Base-by-base conservation (phyloP, 192 early-diverging fungal species). In the Gonapodya prolifera region DNA sequence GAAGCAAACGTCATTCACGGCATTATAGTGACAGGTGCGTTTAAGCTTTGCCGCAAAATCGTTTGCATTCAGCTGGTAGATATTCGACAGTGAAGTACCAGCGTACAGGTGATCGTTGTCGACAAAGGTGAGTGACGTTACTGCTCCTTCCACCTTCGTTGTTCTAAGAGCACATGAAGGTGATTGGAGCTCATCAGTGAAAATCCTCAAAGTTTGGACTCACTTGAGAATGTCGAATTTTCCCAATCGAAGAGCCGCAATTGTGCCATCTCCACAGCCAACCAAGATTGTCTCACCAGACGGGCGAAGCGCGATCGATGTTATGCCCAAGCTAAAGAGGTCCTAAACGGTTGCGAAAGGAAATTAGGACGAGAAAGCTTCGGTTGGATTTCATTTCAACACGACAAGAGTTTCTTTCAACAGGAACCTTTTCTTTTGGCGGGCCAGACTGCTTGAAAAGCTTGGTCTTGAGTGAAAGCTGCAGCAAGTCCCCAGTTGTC, bases 401-500 rank as follows among this genome's bases (percentile, higher is more conserved):
- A 34, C 0, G 8, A 30, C 23, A 1, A n/a, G 0, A 17, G 34
- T 28, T 61, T 69, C n/a, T n/a, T 8, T 1, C 17, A 0, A 2
- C 34, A 23, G 30, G 1, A 69, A 86, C 83, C 82, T 89, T 88
- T 76, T 86, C 86, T 71, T 89, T 89, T 34, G 86, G 86, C 1
- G 87, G 87, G 1, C 87, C 87, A 35, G 83, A 78, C 35, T 85
- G 78, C 82, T 87, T 89, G 75, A 89, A 89, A 36, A 89, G 76
- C 79, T 84, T 85, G 2, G 82, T 86, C 0, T 76, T 30, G 69
- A 89, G 35, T 30, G 82, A 83, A 30, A 87, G 81, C 79, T 87
- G 82, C 75, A 87, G 36, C 77, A 89, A 75, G 76, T 89, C 87
- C 2, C 87, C 87, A 2, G 87, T 89, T 0, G 87, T 88, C 0